phyloP scores from a whole-genome alignment of 495 filamentous ascomycete genomes.

The Lasiosphaeria ovina region DNA sequence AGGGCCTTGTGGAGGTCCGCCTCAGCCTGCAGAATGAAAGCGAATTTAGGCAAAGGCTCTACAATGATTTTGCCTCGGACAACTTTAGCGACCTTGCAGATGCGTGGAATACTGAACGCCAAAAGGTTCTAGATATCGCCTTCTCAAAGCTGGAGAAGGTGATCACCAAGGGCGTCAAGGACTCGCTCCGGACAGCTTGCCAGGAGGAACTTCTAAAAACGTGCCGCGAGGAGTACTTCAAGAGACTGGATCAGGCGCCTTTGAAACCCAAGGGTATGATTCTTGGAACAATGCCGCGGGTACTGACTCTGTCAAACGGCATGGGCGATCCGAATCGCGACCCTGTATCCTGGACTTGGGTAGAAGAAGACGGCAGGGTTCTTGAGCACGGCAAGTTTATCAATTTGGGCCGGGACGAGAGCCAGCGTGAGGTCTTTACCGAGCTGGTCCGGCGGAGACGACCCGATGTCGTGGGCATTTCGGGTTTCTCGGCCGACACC shows the following conservation, averaged over 20 bases:
- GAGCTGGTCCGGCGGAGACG: slow-evolving; percentile 70
- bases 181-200: slow-evolving; percentile 84
- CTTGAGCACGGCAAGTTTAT: slow-evolving; percentile 82
- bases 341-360: slow-evolving; percentile 84
- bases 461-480: slow-evolving; percentile 87
- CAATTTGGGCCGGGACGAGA: slow-evolving; percentile 72
- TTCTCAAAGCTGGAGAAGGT: slow-evolving; percentile 77
- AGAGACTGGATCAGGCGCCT: slow-evolving; percentile 89
- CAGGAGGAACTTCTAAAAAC: slow-evolving; percentile 81
- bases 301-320: slow-evolving; percentile 82
- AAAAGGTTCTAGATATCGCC: slow-evolving; percentile 79
- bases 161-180: slow-evolving; percentile 87
- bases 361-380: slow-evolving; percentile 88
- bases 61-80: slow-evolving; percentile 82
- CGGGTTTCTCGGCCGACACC: slow-evolving; percentile 87
- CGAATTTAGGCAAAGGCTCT: slow-evolving; percentile 69
- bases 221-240: slow-evolving; percentile 80
- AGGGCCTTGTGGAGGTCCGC: slow-evolving; percentile 82
- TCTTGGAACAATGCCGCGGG: slow-evolving; percentile 81
- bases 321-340: slow-evolving; percentile 70
- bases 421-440: slow-evolving; percentile 61
- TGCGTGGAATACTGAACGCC: slow-evolving; percentile 85
- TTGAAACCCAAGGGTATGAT: slow-evolving; percentile 94
- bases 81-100: slow-evolving; percentile 94
- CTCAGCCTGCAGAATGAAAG: slow-evolving; percentile 72